Base-by-base conservation (phyloP, 2,329 filamentous ascomycete genomes). In the Penicillium capsulatum region DNA sequence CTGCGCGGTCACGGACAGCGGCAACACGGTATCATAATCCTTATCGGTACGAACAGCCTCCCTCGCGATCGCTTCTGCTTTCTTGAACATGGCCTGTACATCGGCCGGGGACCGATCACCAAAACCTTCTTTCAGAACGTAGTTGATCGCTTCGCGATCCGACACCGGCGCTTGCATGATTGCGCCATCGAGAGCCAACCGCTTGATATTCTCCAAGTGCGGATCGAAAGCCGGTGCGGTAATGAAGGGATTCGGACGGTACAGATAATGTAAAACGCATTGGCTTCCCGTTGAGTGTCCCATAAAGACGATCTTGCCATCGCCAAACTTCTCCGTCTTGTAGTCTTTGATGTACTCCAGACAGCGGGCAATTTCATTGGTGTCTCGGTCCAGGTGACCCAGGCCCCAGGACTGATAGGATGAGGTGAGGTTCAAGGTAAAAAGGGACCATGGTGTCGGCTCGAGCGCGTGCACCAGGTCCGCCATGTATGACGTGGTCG, bases 161-260 rank as follows among this genome's bases (percentile, higher is more conserved):
- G 80, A 86, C 2, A 91, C 82, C 0, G 85, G 81, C 0, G 83
- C 87, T 60, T 94, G 89, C 44, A 95, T 68, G 24, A 95, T 83
- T 24, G 81, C 81, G 11, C 84, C 88, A 44, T 91, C 79, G 1
- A 94, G 68, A 0, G 43, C 67, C 0, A 76, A 73, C 9, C 76
- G 67, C 31, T 65, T 65, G 2, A 65, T 43, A 32, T 69, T 56
- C 29, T 58, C 43, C 4, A 63, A 46, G 3, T 40, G 41, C 0
- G 50, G 32, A 38, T 65, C 61, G 22, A 64, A 64, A 2, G 53
- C 34, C 32, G 64, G 19, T 46, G 48, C 13, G 51, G 43, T 24
- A 15, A 55, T 57, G 53, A 63, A 51, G 2, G 66, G 70, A 42
- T 72, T 72, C 3, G 66, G 60, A 2, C 64, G 64, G 37, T 62